phyloP scores from a whole-genome alignment of 345 rosid genomes.

The Geranium rotundifolium region DNA sequence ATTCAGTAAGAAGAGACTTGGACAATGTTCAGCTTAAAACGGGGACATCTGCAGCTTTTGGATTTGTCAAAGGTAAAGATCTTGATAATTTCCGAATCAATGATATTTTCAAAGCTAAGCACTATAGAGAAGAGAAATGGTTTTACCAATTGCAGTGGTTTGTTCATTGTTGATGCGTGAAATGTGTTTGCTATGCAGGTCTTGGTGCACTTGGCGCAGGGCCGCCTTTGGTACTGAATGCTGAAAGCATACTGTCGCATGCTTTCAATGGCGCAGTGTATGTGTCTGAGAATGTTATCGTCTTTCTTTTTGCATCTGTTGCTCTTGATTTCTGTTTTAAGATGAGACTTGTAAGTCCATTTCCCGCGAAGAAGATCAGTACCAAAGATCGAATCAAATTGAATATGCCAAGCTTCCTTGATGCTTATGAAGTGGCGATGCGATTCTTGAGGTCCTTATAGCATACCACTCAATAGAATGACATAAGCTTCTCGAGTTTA shows the following conservation, averaged over 20 bases:
- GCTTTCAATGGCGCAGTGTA: conserved; percentile 28
- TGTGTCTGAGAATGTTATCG: conserved; percentile 35
- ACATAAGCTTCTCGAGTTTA: too few relatives aligned
- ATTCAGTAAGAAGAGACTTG: conserved; percentile 65
- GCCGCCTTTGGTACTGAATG: conserved; percentile 44
- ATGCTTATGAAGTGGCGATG: neutral
- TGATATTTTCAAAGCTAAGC: too few relatives aligned
- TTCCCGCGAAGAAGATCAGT: conserved; percentile 24
- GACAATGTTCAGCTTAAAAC: conserved; percentile 60
- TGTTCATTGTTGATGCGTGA: neutral
- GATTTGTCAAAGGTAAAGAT: conserved; percentile 56
- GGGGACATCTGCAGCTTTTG: conserved; percentile 75
- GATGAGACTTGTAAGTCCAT: conserved; percentile 39
- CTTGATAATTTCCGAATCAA: neutral
- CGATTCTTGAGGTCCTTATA: neutral
- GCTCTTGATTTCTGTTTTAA: conserved; percentile 51
- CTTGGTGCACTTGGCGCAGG: conserved; percentile 52
- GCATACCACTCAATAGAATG: too few relatives aligned
- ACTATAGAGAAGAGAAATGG: too few relatives aligned
- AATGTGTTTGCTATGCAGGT: conserved; percentile 29
- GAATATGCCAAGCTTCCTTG: conserved; percentile 1
- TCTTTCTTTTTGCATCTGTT: conserved; percentile 46
- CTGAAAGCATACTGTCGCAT: conserved; percentile 36
- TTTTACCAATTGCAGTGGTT: neutral
- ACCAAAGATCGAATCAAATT: conserved; percentile 8